phyloP scores from a whole-genome alignment of 371 early-diverging fungal genomes.

The Mycotypha africana region DNA sequence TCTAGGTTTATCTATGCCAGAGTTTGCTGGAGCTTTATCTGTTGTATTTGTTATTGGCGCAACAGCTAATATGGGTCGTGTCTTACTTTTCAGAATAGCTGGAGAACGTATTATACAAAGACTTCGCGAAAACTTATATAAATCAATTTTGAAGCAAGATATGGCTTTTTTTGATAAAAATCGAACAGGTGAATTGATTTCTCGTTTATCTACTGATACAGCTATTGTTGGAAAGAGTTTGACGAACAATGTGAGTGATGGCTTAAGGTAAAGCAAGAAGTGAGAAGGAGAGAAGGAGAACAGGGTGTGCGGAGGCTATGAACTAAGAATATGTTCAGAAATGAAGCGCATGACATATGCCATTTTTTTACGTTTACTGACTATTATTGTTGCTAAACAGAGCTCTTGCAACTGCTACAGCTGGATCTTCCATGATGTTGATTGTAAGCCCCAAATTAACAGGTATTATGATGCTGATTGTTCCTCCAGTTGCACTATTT shows the following conservation, averaged over 20 bases:
- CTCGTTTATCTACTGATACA: conserved; percentile 70
- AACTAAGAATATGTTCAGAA: too few species aligned
- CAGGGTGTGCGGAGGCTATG: too few species aligned
- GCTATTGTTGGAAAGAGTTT: conserved; percentile 74
- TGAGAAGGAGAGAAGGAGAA: neutral
- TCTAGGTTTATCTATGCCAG: conserved; percentile 47
- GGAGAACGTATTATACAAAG: conserved; percentile 71
- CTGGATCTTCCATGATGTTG: conserved; percentile 68
- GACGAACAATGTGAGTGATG: conserved; percentile 77
- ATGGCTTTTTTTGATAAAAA: conserved; percentile 74
- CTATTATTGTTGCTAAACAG: conserved; percentile 10
- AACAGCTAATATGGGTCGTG: conserved; percentile 71
- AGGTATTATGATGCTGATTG: conserved; percentile 69
- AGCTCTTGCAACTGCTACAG: conserved; percentile 49
- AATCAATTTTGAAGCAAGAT: conserved; percentile 56
- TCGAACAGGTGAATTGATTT: conserved; percentile 74
- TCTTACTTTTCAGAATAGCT: conserved; percentile 64
- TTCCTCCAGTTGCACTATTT: conserved; percentile 71
- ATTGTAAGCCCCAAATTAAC: conserved; percentile 65
- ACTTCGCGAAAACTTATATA: conserved; percentile 51
- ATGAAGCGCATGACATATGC: neutral
- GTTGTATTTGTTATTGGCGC: conserved; percentile 64
- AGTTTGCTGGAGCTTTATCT: conserved; percentile 51
- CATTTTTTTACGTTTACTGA: neutral
- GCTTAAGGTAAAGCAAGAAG: conserved; percentile 46